Conservation (phyloP, 2,329 filamentous ascomycete genomes). For the Cladosporium sp. region DNA sequence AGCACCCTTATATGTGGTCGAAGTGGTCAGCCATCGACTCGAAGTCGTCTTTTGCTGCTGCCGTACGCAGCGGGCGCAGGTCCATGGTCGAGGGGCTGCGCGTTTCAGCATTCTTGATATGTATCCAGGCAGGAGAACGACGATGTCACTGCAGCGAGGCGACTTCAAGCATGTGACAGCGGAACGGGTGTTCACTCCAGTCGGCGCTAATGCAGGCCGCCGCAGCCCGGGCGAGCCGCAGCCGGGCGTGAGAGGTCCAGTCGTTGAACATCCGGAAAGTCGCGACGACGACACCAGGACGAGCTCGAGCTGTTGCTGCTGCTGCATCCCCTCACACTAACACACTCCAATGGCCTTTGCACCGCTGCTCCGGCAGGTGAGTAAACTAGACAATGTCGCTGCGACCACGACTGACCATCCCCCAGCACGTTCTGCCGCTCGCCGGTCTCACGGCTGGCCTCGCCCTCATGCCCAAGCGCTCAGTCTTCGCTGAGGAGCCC, state of each 20-base stretch:
- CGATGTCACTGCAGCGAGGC: background rate
- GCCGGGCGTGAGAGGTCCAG: background rate
- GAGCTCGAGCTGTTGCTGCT: constrained; percentile 16
- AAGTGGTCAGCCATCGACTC: constrained; percentile 7
- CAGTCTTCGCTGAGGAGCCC: constrained; percentile 53
- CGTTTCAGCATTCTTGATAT: constrained; percentile 19
- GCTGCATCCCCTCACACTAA: constrained; percentile 25
- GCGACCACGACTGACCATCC: constrained; percentile 25
- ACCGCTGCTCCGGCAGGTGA: constrained; percentile 56
- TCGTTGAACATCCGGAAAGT: constrained; percentile 11
- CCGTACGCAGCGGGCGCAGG: constrained; percentile 20
- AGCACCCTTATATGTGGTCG: constrained; percentile 3
- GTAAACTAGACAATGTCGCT: constrained; percentile 21
- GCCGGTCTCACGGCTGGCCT: constrained; percentile 49
- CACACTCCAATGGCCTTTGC: constrained; percentile 53
- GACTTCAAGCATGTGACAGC: constrained; percentile 19
- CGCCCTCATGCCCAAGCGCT: constrained; percentile 50
- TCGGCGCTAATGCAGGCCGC: constrained; percentile 11
- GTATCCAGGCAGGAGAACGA: background rate
- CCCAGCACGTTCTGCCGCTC: constrained; percentile 54
- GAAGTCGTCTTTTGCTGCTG: background rate
- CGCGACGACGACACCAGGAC: constrained; percentile 9
- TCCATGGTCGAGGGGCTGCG: constrained; percentile 19
- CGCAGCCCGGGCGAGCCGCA: constrained; percentile 8
- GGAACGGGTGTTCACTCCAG: constrained; percentile 2